Base-by-base conservation (phyloP, 352 stramenopile species). In the Phytophthora pinifolia region DNA sequence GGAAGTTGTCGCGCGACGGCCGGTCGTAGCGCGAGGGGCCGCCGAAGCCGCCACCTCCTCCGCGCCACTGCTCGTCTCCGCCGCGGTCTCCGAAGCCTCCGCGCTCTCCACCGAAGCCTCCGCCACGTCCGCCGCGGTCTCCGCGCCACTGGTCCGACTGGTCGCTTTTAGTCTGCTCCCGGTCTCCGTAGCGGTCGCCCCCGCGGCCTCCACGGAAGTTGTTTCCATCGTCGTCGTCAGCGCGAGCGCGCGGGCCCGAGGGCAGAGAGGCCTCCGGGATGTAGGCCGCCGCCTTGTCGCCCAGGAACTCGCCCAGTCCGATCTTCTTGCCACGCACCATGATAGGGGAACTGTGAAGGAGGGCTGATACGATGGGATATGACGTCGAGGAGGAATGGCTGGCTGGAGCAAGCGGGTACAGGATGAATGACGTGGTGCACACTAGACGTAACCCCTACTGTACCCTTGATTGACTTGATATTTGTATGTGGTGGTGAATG, bases 251-350 rank as follows among this genome's bases (percentile, higher is more conserved):
- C 1, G 79, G 79, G 9, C 73, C 79, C 6, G 79, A 87, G 10
- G 79, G 79, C 27, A 90, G 59, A 47, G 77, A 50, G 18, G 75
- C 75, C 29, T 85, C 76, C 0, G 76, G 74, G 46, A 81, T 89
- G 52, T 86, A 88, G 18, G 53, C 44, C 18, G 74, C 68, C n/a
- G 67, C 67, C 44, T 83, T 61, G 70, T 87, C 76, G 33, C 79
- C 79, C 9, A 90, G 70, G 71, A 88, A 90, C 68, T 88, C 77
- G 46, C 79, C 75, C 30, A 90, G 69, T 44, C 70, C 70, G 63
- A 90, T 87, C 54, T 88, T 88, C 66, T 88, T 84, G 46, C 63
- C 75, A 44, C 71, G 71, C 17, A 76, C 70, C 74, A 86, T 88
- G 50, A 41, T 69, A 52, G 6, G 22, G 22, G 22, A 6, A 27